phyloP scores from a whole-genome alignment of 2,329 filamentous ascomycete genomes.

The Beauveria caledonica region DNA sequence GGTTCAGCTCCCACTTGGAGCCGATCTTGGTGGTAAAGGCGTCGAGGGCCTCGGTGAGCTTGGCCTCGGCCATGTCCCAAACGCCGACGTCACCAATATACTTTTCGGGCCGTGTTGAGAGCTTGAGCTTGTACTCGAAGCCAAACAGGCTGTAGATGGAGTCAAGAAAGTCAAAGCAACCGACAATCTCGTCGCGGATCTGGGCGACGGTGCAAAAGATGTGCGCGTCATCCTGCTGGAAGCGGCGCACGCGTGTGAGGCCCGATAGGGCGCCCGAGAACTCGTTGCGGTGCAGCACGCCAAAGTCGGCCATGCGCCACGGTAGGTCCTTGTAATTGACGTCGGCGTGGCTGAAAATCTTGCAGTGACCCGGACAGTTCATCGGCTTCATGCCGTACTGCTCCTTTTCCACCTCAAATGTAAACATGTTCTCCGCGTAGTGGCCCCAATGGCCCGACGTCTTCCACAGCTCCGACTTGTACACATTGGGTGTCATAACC shows the following conservation, averaged over 20 bases:
- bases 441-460: constrained; percentile 84
- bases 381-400: constrained; percentile 76
- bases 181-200: constrained; percentile 51
- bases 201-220: constrained; percentile 65
- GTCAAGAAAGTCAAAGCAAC: constrained; percentile 79
- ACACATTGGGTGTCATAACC: constrained; percentile 92
- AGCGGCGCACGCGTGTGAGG: constrained; percentile 83
- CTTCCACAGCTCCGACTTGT: constrained; percentile 88
- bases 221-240: constrained; percentile 94
- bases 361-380: constrained; percentile 94
- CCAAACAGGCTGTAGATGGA: constrained; percentile 58
- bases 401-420: constrained; percentile 70
- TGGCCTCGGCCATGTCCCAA: constrained; percentile 82
- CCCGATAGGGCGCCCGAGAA: constrained; percentile 85
- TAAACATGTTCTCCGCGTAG: constrained; percentile 84
- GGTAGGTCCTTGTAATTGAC: constrained; percentile 81
- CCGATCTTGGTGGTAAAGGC: constrained; percentile 57
- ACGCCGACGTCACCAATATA: constrained; percentile 79
- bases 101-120: constrained; percentile 84
- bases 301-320: constrained; percentile 90
- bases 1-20: constrained; percentile 79
- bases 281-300: constrained; percentile 91
- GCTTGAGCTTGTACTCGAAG: constrained; percentile 79
- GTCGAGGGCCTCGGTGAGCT: constrained; percentile 70
- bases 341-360: constrained; percentile 77